Conservation (phyloP, 73 alveolate species). For the Tetrahymena borealis region DNA sequence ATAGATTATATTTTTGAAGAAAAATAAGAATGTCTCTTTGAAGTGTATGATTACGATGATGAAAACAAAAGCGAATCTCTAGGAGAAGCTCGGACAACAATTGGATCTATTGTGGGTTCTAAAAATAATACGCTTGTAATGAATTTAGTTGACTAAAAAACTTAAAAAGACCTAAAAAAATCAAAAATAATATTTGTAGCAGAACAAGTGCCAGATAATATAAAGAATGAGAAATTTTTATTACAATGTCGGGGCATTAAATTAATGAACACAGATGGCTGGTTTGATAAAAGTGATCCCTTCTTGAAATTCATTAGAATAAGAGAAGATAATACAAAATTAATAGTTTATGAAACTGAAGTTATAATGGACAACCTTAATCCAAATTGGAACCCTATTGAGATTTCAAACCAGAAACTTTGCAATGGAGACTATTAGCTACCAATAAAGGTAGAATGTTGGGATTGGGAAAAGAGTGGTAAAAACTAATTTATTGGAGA, state of each 20-base stretch:
- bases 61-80: conserved; percentile 24
- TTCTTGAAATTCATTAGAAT: conserved; percentile 21
- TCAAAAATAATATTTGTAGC: conserved; percentile 14
- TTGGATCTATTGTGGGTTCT: conserved; percentile 56
- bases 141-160: conserved; percentile 13
- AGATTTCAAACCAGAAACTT: neutral
- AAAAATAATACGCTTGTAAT: conserved; percentile 36
- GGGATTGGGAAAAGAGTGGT: conserved; percentile 46
- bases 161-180: neutral
- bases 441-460: conserved; percentile 38
- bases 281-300: conserved; percentile 53
- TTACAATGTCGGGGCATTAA: conserved; percentile 31
- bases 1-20: conserved; percentile 35
- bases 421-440: conserved; percentile 6
- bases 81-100: conserved; percentile 43
- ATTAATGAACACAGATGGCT: conserved; percentile 36
- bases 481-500: conserved; percentile 42
- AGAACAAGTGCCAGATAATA: too few species aligned
- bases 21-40: conserved; percentile 7
- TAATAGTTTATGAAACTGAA: conserved; percentile 38
- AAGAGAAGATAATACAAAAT: conserved; percentile 21
- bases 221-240: neutral
- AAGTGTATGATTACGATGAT: conserved; percentile 39
- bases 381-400: conserved; percentile 43
- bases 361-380: conserved; percentile 10